Evolutionary conservation across 768 basidiomycete genomes (phyloP).

Genomic region (Tephrocybe sp.): DNA sequence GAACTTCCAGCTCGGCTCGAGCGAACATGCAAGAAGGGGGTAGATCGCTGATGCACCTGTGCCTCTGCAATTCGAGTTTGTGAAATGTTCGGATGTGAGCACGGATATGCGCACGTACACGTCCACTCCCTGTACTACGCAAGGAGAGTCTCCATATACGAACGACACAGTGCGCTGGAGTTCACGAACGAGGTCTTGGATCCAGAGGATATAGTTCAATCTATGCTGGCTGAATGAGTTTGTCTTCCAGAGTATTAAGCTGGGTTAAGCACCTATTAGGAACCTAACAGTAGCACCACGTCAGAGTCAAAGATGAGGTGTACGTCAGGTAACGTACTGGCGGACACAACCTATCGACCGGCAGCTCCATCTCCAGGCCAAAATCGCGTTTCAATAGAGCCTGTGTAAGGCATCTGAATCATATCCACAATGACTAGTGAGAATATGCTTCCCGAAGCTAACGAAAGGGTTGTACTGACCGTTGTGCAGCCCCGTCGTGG

Average conservation of each 20-base stretch:
- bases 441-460: background rate
- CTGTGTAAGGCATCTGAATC: conserved; percentile 73
- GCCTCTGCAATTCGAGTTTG: conserved; percentile 43
- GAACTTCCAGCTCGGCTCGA: conserved; percentile 56
- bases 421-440: conserved; percentile 6
- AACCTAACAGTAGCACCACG: conserved; percentile 40
- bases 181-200: conserved; percentile 64
- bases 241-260: background rate
- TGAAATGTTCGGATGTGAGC: no score
- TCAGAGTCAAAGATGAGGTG: conserved; percentile 1
- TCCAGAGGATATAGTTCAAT: conserved; percentile 86
- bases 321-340: conserved; percentile 54
- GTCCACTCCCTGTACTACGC: conserved; percentile 56
- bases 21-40: conserved; percentile 67
- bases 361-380: conserved; percentile 56
- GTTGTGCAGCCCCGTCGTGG: conserved; percentile 65
- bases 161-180: conserved; percentile 19
- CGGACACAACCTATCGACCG: conserved; percentile 79
- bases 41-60: conserved; percentile 93
- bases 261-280: conserved; percentile 58
- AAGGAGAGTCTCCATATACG: background rate
- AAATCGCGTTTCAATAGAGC: conserved; percentile 81
- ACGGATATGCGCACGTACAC: no score
- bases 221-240: conserved; percentile 34
- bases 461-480: conserved; percentile 37